phyloP scores from a whole-genome alignment of 441 rosid species.

The Gossypium schwendimanii region DNA sequence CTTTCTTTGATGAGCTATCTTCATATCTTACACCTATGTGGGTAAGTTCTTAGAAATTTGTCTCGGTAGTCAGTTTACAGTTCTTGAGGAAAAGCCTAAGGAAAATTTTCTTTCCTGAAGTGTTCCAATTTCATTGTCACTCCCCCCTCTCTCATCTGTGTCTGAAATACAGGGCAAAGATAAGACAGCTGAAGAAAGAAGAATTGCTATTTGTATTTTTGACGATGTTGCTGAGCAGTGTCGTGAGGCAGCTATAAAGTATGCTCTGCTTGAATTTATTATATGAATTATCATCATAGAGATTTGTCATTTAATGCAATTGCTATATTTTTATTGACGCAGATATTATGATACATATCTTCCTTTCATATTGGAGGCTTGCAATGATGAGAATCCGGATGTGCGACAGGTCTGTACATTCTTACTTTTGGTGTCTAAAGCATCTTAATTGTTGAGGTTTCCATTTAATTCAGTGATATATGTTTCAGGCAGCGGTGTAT shows the following conservation, averaged over 20 bases:
- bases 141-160: neutral
- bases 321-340: conserved; percentile 19
- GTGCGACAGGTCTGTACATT: conserved; percentile 70
- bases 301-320: conserved; percentile 15
- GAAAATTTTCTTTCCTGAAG: neutral
- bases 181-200: conserved; percentile 97
- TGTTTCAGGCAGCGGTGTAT: conserved; percentile 89
- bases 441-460: conserved; percentile 1
- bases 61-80: neutral
- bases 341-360: conserved; percentile 94
- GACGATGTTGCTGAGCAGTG: conserved; percentile 99
- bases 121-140: neutral
- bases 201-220: conserved; percentile 97
- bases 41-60: conserved; percentile 51
- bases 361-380: conserved; percentile 96
- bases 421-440: conserved; percentile 6
- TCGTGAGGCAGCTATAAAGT: conserved; percentile 90
- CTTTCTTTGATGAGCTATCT: conserved; percentile 87
- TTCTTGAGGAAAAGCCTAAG: neutral
- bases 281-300: conserved; percentile 9
- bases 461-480: conserved; percentile 7
- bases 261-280: conserved; percentile 22
- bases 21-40: conserved; percentile 98
- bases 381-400: conserved; percentile 88
- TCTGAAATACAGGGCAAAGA: conserved; percentile 67